A percentile compares a stretch with the other conserved stretches of the same genome.
These are phyloP conservation scores for Holtermannia corniformis DNA, from an alignment of 768 basidiomycete species.

Conservation along the genomic window DNA sequence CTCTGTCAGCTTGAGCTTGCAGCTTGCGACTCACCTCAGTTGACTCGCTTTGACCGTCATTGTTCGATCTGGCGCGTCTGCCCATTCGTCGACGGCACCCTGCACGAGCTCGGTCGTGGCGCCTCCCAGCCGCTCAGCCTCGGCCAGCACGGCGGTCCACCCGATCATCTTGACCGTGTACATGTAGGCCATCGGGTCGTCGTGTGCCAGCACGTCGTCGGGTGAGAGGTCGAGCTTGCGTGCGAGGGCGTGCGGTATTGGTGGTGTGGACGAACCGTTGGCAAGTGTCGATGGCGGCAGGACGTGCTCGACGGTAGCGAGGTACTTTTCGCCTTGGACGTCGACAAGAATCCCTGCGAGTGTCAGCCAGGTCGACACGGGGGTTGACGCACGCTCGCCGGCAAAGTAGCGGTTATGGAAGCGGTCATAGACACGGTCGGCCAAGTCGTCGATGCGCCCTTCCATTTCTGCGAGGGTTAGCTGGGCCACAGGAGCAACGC, in stretches of 20 bases:
- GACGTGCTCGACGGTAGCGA: constrained; percentile 69
- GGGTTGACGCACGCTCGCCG: constrained; percentile 63
- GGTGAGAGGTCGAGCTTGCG: constrained; percentile 66
- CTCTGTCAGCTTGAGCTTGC: constrained; percentile 62
- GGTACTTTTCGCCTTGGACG: constrained; percentile 75
- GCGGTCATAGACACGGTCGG: constrained; percentile 88
- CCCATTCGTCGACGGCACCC: background rate
- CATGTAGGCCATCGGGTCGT: constrained; percentile 72
- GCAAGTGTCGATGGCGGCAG: constrained; percentile 46
- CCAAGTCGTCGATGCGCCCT: constrained; percentile 87
- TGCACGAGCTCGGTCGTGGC: constrained; percentile 1
- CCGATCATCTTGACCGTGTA: constrained; percentile 76
- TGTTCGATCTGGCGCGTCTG: background rate
- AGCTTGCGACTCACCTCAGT: constrained; percentile 59
- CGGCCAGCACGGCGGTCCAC: background rate
- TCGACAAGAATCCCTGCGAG: constrained; percentile 71
- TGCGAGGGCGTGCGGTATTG: constrained; percentile 53
- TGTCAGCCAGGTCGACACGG: constrained; percentile 3
- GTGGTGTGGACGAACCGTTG: background rate
- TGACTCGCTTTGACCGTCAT: background rate
- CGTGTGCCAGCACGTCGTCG: constrained; percentile 60
- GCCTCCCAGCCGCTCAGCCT: background rate
- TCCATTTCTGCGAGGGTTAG: constrained; percentile 64
- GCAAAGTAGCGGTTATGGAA: constrained; percentile 93
- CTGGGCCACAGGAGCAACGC: constrained; percentile 16